phyloP scores from a whole-genome alignment of 768 basidiomycete genomes.

The Mycena rosella region DNA sequence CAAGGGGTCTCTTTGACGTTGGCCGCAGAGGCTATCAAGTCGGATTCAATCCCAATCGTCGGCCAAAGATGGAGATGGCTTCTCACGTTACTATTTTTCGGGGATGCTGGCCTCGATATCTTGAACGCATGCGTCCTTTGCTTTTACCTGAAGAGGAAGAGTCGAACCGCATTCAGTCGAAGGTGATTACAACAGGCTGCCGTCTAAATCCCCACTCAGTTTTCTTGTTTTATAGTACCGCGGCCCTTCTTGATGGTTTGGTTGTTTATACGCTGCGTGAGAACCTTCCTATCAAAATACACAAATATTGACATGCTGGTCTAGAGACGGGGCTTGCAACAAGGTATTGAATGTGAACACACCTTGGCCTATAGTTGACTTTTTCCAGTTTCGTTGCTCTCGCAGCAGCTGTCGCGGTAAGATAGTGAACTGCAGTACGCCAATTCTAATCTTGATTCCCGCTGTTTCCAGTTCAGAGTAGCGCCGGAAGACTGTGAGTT shows the following conservation, averaged over 20 bases:
- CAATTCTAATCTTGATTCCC: not conserved
- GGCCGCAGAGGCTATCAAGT: conserved; percentile 12
- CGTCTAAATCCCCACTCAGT: not conserved
- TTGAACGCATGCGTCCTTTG: conserved; percentile 29
- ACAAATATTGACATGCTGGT: not conserved
- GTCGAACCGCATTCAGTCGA: conserved; percentile 23
- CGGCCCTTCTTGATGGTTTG: conserved; percentile 16
- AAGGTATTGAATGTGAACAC: conserved; percentile 13
- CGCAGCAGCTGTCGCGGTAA: conserved; percentile 29
- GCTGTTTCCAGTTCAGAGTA: conserved; percentile 22
- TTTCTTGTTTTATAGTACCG: conserved; percentile 12
- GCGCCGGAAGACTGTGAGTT: conserved; percentile 27
- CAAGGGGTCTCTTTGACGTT: conserved; percentile 19
- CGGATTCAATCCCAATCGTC: conserved; percentile 17
- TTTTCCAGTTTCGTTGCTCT: conserved; percentile 30
- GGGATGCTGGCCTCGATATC: conserved; percentile 28
- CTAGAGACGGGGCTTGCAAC: conserved; percentile 33
- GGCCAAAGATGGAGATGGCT: conserved; percentile 16
- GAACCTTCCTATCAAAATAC: not conserved
- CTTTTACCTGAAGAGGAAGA: conserved; percentile 27
- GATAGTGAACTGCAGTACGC: not conserved
- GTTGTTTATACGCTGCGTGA: conserved; percentile 34
- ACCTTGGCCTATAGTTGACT: not conserved
- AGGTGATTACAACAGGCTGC: conserved; percentile 1
- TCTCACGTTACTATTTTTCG: conserved; percentile 28